Evolutionary conservation across 2,329 filamentous ascomycete genomes (phyloP).

Genomic region (Alternaria postmessia): DNA sequence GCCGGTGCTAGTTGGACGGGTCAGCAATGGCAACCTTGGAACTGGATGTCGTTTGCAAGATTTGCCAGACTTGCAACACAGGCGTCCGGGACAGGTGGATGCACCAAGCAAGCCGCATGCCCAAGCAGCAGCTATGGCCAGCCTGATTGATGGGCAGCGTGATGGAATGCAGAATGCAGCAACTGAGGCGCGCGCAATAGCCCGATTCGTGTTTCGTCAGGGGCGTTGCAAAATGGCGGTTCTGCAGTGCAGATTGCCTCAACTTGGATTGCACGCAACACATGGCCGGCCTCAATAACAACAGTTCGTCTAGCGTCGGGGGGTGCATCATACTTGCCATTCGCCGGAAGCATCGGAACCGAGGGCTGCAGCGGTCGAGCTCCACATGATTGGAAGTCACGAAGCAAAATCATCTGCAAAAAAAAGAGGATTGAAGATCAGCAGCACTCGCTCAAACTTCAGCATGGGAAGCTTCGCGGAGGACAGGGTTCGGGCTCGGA

Average conservation of each 20-base stretch:
- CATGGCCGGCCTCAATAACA: constrained; percentile 28
- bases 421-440: constrained; percentile 45
- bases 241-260: constrained; percentile 51
- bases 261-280: constrained; percentile 42
- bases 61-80: constrained; percentile 24
- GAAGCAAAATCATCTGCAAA: constrained; percentile 42
- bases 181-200: constrained; percentile 28
- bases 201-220: constrained; percentile 49
- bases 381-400: constrained; percentile 41
- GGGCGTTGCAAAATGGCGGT: constrained; percentile 42
- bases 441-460: constrained; percentile 41
- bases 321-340: constrained; percentile 30
- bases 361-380: constrained; percentile 32
- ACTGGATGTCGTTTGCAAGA: constrained; percentile 20
- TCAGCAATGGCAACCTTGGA: constrained; percentile 21
- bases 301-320: constrained; percentile 30
- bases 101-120: constrained; percentile 22
- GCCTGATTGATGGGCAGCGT: constrained; percentile 15
- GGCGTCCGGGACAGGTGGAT: constrained; percentile 24
- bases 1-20: constrained; percentile 26
- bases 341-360: constrained; percentile 30
- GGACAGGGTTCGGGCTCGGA: constrained; percentile 49
- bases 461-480: constrained; percentile 46
- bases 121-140: constrained; percentile 5
- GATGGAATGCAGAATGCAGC: constrained; percentile 22